These are phyloP conservation scores for Diaporthe sp. DNA, from an alignment of 2,329 filamentous ascomycete genomes.

Conservation along the genomic window DNA sequence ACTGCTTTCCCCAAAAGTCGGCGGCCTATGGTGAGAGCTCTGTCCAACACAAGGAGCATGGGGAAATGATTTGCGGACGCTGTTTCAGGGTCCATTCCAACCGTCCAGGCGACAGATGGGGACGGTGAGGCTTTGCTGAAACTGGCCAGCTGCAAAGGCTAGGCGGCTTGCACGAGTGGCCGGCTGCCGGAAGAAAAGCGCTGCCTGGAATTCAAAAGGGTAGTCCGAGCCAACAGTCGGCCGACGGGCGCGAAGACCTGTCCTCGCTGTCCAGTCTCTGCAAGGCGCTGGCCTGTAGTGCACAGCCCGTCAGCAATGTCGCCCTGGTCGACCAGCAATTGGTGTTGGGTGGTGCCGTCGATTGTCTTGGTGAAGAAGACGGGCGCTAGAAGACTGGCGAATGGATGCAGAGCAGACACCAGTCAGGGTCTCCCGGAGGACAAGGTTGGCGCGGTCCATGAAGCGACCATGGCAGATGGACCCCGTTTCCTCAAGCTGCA, in stretches of 20 bases:
- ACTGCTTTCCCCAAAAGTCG: slow-evolving; percentile 13
- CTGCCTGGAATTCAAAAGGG: slow-evolving; percentile 6
- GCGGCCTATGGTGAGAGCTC: slow-evolving; percentile 14
- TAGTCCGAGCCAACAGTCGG: slow-evolving; percentile 8
- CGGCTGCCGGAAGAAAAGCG: slow-evolving; percentile 14
- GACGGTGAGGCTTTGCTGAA: slow-evolving; percentile 32
- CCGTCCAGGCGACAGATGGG: slow-evolving; percentile 18
- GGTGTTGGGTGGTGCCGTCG: slow-evolving; percentile 19
- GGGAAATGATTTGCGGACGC: slow-evolving; percentile 1
- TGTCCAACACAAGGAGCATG: neutral
- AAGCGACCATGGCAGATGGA: slow-evolving; percentile 20
- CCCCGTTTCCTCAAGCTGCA: slow-evolving; percentile 27
- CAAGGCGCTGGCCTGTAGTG: neutral
- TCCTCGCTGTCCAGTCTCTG: neutral
- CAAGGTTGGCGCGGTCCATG: slow-evolving; percentile 39
- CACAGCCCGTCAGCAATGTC: slow-evolving; percentile 18
- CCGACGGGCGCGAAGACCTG: slow-evolving; percentile 1
- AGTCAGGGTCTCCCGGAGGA: slow-evolving; percentile 35
- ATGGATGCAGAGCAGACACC: slow-evolving; percentile 26
- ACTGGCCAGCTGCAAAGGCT: slow-evolving; percentile 27
- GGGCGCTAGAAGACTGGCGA: slow-evolving; percentile 36
- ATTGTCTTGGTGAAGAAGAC: slow-evolving; percentile 10
- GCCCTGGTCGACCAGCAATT: neutral
- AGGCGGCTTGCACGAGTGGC: slow-evolving; percentile 15
- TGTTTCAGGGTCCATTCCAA: slow-evolving; percentile 38